Base-by-base conservation (phyloP, 2,329 filamentous ascomycete genomes). In the Mycocentrospora acerina region DNA sequence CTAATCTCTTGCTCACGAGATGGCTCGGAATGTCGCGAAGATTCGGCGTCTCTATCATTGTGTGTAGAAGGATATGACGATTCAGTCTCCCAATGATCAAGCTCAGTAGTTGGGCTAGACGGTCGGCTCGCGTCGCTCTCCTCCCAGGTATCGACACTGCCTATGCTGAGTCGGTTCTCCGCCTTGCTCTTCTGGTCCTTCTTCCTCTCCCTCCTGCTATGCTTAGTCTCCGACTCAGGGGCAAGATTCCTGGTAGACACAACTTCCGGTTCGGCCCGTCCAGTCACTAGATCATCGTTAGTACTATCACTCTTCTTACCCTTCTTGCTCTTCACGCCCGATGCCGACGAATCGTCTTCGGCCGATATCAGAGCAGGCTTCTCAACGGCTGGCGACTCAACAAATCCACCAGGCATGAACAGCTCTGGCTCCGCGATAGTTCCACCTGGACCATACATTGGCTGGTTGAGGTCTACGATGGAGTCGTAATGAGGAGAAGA, bases 391-490 rank as follows among this genome's bases (percentile, higher is more conserved):
- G 44, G 68, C 29, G 62, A 45, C 6, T 72, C 70, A 28, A 72
- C 62, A 44, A 86, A 90, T 8, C 76, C 70, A 14, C 84, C 85
- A 16, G 84, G 82, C 63, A 85, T 79, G 40, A 73, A 58, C 11
- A 78, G 78, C 53, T 83, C 82, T 3, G 81, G 77, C 3, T 83
- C 82, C 13, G 72, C 70, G 36, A 53, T 22, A 9, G 19, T 22
- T 9, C 19, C 19, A 9, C 19, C 19, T 22, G 19, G 19, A 5
- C 19, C 19, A 22, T 22, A 22, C 5, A 22, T 22, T 9, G 19
- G 19, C 19, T 22, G 5, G 9, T 9, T 22, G 19, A 22, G 19
- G 9, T 22, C 19, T 5, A 70, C 70, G 6, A 69, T 66, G 6
- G 68, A 67, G 24, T 72, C 67, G 25, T 65, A 67, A 44, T 66